Evolutionary conservation across 495 filamentous ascomycete species (phyloP).

Genomic region (Cladorrhinum samala): DNA sequence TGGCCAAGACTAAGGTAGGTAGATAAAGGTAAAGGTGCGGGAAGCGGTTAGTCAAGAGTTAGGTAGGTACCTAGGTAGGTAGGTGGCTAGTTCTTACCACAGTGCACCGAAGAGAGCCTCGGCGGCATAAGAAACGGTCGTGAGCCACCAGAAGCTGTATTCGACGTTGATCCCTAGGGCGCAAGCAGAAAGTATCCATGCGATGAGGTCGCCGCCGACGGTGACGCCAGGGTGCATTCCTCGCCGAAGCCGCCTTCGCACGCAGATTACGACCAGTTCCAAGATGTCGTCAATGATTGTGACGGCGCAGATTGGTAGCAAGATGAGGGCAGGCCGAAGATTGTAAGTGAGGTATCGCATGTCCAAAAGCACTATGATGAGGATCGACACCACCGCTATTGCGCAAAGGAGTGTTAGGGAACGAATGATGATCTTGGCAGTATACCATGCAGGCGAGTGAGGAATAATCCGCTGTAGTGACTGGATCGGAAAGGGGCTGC

Average conservation of each 20-base stretch:
- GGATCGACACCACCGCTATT: background rate
- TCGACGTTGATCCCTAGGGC: too few relatives aligned
- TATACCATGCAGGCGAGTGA: slow-evolving; percentile 1
- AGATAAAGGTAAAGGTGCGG: background rate
- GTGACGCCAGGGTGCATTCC: background rate
- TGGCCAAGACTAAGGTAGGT: background rate
- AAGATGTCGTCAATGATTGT: background rate
- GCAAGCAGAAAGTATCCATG: too few relatives aligned
- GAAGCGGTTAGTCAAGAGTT: background rate
- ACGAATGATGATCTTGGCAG: background rate
- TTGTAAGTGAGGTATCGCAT: too few relatives aligned
- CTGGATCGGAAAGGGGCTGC: too few relatives aligned
- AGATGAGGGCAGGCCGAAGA: too few relatives aligned
- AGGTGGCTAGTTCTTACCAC: too few relatives aligned
- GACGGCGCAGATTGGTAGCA: background rate
- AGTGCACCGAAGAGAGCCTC: too few relatives aligned
- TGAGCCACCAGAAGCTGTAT: too few relatives aligned
- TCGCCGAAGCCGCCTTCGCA: background rate
- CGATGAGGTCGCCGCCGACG: background rate
- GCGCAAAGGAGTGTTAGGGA: background rate
- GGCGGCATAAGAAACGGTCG: too few relatives aligned
- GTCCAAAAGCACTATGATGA: too few relatives aligned
- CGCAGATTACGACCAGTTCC: background rate
- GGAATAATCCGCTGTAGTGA: background rate
- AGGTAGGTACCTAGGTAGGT: too few relatives aligned